Conservation (phyloP, 352 stramenopile genomes). For the Phytophthora constricta region DNA sequence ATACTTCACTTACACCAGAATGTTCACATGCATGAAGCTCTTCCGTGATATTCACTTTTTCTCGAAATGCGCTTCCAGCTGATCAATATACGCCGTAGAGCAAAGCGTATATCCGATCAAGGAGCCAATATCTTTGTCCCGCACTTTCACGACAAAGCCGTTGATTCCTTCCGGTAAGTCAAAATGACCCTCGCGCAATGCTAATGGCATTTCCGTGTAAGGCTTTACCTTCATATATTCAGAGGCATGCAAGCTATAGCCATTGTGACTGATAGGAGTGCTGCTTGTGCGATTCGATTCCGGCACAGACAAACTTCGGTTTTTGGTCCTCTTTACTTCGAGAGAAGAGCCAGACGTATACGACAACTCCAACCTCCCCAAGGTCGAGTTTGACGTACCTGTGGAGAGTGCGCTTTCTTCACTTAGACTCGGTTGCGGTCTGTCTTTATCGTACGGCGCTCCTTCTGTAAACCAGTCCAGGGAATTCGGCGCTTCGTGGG, state of each 20-base stretch:
- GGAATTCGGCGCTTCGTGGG: constrained; percentile 74
- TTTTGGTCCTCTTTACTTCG: constrained; percentile 45
- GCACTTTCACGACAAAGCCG: constrained; percentile 79
- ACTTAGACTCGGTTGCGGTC: constrained; percentile 36
- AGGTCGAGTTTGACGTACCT: constrained; percentile 44
- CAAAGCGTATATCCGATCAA: constrained; percentile 85
- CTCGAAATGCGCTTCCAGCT: constrained; percentile 71
- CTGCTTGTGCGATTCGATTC: constrained; percentile 47
- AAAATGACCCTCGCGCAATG: constrained; percentile 71
- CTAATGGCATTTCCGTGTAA: constrained; percentile 54
- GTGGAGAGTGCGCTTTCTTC: constrained; percentile 47
- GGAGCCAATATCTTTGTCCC: constrained; percentile 84
- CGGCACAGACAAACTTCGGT: constrained; percentile 39
- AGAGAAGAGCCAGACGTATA: constrained; percentile 55
- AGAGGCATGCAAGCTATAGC: constrained; percentile 35
- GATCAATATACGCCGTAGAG: constrained; percentile 71
- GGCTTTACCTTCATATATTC: constrained; percentile 60
- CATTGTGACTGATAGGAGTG: constrained; percentile 28
- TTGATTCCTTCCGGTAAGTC: constrained; percentile 77
- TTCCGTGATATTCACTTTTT: constrained; percentile 56
- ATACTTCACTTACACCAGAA: constrained; percentile 25
- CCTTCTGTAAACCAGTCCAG: constrained; percentile 79
- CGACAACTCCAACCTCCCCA: constrained; percentile 43
- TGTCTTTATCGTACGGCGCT: constrained; percentile 34
- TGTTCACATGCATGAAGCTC: constrained; percentile 49